Conservation (phyloP, 345 rosid species). For the Gossypium herbaceum region DNA sequence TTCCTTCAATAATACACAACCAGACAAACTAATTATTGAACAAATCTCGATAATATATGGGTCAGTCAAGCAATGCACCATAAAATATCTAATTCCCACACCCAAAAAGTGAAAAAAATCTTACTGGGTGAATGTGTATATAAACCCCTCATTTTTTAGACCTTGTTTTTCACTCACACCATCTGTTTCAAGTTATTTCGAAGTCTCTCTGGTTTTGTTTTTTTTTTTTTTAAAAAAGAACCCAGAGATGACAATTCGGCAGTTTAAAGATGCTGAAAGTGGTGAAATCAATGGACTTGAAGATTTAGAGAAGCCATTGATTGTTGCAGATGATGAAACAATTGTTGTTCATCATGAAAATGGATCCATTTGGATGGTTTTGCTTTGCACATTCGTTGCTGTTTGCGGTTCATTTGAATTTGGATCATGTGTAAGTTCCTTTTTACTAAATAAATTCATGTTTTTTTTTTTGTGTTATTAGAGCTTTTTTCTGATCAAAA, state of each 20-base stretch:
- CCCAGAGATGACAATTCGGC: constrained; percentile 40
- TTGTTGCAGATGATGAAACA: constrained; percentile 24
- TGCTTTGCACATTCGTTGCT: constrained; percentile 73
- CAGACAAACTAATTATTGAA: constrained; percentile 1
- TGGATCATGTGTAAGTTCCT: constrained; percentile 81
- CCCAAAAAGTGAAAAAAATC: too few relatives aligned
- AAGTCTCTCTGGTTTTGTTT: neutral
- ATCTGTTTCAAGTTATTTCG: neutral
- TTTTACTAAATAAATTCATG: neutral
- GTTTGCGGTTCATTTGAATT: constrained; percentile 88
- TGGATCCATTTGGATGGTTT: constrained; percentile 60
- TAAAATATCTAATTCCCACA: too few relatives aligned
- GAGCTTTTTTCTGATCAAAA: neutral
- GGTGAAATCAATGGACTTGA: constrained; percentile 32
- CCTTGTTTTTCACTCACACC: neutral
- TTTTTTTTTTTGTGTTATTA: neutral
- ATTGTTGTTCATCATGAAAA: constrained; percentile 9
- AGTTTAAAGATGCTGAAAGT: constrained; percentile 38
- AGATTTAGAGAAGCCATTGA: constrained; percentile 49
- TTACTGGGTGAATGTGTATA: neutral
- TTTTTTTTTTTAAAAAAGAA: neutral
- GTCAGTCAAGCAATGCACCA: neutral
- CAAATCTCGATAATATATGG: neutral
- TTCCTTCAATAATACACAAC: constrained; percentile 6
- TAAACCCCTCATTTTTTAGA: neutral